Conservation (phyloP, 192 early-diverging fungal genomes). For the Backusella tuberculispora region DNA sequence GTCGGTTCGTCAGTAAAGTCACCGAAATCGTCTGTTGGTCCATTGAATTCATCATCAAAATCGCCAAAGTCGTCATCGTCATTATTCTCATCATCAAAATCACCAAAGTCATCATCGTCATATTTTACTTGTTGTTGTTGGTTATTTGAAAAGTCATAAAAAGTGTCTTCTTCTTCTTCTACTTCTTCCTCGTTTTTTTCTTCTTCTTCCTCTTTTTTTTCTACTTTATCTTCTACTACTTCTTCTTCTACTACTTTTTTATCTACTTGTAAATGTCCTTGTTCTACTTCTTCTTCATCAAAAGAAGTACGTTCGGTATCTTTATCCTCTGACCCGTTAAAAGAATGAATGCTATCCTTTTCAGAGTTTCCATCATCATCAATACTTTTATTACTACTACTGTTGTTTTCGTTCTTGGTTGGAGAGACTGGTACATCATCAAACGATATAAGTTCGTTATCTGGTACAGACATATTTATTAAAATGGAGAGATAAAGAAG, state of each 20-base stretch:
- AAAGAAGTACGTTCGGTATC: background rate
- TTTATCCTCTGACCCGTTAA: slow-evolving; percentile 9
- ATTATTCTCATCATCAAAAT: slow-evolving; percentile 9
- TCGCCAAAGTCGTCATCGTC: slow-evolving; percentile 4
- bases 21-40: slow-evolving; percentile 36
- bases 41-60: slow-evolving; percentile 9
- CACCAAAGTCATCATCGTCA: slow-evolving; percentile 1
- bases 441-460: slow-evolving; percentile 3
- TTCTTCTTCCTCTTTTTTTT: background rate
- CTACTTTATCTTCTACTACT: background rate
- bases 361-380: slow-evolving; percentile 2
- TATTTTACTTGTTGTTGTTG: background rate
- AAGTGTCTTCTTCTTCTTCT: background rate
- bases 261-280: background rate
- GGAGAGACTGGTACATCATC: background rate
- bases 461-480: background rate
- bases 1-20: slow-evolving; percentile 34
- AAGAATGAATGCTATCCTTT: background rate
- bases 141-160: background rate
- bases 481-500: too few relatives aligned
- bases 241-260: background rate
- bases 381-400: background rate
- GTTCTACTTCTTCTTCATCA: background rate
- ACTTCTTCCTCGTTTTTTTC: background rate
- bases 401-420: background rate